Percentiles rank a stretch among this genome's conserved stretches.
Conservation (phyloP, 2,329 filamentous ascomycete genomes). For the Anthostomella pinea region DNA sequence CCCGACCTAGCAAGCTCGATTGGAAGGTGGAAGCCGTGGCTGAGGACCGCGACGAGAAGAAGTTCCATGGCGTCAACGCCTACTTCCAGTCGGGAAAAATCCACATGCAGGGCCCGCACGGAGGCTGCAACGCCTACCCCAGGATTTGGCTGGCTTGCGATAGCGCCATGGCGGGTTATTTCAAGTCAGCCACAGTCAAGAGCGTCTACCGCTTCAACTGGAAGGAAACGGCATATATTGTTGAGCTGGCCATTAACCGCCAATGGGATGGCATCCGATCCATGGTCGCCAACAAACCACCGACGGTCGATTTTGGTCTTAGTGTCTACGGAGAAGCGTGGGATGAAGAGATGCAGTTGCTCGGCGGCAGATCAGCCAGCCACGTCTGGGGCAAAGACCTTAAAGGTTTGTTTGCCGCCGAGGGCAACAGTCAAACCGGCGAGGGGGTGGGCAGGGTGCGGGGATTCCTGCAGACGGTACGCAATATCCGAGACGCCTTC, state of each 20-base stretch:
- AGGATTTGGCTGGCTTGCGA: constrained; percentile 17
- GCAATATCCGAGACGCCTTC: constrained; percentile 22
- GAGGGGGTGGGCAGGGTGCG: constrained; percentile 29
- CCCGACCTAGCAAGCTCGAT: constrained; percentile 30
- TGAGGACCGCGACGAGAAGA: constrained; percentile 19
- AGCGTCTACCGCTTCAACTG: constrained; percentile 33
- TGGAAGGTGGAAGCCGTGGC: constrained; percentile 36
- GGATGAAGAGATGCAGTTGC: constrained; percentile 20
- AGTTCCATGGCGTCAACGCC: constrained; percentile 20
- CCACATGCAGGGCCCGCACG: constrained; percentile 7
- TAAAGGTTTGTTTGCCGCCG: constrained; percentile 18
- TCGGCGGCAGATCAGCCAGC: constrained; percentile 14
- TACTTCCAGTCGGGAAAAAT: constrained; percentile 27
- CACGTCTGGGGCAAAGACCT: constrained; percentile 28
- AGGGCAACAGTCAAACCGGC: constrained; percentile 24
- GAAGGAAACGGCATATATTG: constrained; percentile 28
- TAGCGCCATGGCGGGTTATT: constrained; percentile 9
- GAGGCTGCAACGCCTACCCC: constrained; percentile 27
- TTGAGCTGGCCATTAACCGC: constrained; percentile 36
- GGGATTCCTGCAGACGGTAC: constrained; percentile 17
- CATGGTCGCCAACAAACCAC: constrained; percentile 13
- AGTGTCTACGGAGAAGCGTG: constrained; percentile 31
- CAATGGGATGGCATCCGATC: constrained; percentile 27
- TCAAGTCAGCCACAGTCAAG: constrained; percentile 32
- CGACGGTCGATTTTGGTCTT: constrained; percentile 26